Conservation (phyloP, 23 red algal genomes). For the Chondrus crispus region DNA sequence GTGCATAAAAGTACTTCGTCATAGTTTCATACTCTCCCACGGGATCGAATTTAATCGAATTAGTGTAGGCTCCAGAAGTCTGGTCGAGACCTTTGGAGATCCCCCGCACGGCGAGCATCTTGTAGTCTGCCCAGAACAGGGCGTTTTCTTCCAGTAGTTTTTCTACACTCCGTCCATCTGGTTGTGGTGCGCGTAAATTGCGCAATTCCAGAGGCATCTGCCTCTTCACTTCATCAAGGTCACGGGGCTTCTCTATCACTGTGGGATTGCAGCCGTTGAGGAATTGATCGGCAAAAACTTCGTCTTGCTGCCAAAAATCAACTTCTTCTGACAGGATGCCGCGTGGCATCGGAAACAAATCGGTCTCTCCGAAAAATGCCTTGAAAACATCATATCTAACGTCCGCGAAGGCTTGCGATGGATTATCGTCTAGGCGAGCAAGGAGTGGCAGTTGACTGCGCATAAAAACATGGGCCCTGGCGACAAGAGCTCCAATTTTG, state of each 20-base stretch:
- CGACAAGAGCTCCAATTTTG: slow-evolving; percentile 35
- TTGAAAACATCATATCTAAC: slow-evolving; percentile 54
- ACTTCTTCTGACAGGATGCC: slow-evolving; percentile 15
- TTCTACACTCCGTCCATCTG: slow-evolving; percentile 14
- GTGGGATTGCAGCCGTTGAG: slow-evolving; percentile 59
- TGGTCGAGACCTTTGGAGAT: background rate
- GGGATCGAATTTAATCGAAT: slow-evolving; percentile 38
- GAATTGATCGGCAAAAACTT: slow-evolving; percentile 33
- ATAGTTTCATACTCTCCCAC: background rate
- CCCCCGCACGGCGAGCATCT: background rate
- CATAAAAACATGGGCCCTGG: slow-evolving; percentile 44
- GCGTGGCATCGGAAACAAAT: slow-evolving; percentile 48
- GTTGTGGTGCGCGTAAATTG: no score
- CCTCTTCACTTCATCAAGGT: slow-evolving; percentile 5
- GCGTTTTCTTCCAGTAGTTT: slow-evolving; percentile 9
- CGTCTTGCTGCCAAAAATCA: slow-evolving; percentile 30
- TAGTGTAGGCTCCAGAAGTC: slow-evolving; percentile 14
- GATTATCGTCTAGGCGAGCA: slow-evolving; percentile 33
- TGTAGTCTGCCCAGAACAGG: slow-evolving; percentile 56
- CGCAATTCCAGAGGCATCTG: slow-evolving; percentile 35
- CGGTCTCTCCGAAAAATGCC: slow-evolving; percentile 41
- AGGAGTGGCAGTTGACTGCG: slow-evolving; percentile 47
- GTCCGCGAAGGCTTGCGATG: background rate
- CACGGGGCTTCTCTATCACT: slow-evolving; percentile 8
- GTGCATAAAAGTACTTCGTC: slow-evolving; percentile 63